These are phyloP conservation scores for Amanita fuliginea DNA, from an alignment of 768 basidiomycete genomes.

Conservation along the genomic window DNA sequence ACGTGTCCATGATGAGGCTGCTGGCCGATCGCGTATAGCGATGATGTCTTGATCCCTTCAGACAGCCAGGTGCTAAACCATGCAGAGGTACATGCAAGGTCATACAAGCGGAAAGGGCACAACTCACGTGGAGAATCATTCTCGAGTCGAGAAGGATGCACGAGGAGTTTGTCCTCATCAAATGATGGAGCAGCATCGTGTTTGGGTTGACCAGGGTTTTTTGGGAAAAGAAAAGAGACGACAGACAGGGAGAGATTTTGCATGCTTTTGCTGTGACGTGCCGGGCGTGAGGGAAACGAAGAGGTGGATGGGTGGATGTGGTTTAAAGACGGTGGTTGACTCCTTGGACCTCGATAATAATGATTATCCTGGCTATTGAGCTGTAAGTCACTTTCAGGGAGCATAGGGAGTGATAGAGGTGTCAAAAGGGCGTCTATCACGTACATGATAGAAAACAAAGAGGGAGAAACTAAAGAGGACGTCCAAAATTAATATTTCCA, in stretches of 20 bases:
- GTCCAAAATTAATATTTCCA: neutral
- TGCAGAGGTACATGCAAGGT: neutral
- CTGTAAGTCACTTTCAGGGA: neutral
- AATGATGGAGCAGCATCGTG: neutral
- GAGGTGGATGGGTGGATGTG: neutral
- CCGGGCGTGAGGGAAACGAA: neutral
- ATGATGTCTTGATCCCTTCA: neutral
- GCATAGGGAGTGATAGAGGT: neutral
- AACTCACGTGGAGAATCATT: neutral
- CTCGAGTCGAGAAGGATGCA: neutral
- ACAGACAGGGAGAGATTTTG: constrained; percentile 1
- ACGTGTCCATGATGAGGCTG: too few relatives aligned
- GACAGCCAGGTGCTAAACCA: neutral
- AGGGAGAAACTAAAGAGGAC: neutral
- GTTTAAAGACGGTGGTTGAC: neutral
- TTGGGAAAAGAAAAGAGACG: neutral
- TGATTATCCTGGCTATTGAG: neutral
- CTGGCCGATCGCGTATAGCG: neutral
- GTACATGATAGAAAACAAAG: neutral
- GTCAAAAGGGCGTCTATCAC: neutral
- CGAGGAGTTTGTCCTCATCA: neutral
- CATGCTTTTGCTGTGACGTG: neutral
- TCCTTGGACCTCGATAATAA: neutral
- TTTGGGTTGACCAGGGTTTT: neutral
- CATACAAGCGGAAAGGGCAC: neutral